Conservation (phyloP, 2,329 filamentous ascomycete species). For the Epichloe amarillans region DNA sequence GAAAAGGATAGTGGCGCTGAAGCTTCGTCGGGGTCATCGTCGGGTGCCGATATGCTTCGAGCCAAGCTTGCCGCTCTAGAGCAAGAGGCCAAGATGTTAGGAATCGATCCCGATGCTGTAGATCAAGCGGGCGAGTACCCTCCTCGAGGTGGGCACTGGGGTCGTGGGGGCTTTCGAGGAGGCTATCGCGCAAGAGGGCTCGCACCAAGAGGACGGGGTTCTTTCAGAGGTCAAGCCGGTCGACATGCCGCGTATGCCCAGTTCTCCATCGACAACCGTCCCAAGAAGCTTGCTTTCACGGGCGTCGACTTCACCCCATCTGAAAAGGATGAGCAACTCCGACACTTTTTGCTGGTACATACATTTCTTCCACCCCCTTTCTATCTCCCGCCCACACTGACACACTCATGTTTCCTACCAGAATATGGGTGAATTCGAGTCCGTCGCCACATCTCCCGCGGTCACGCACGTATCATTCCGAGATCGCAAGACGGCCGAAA, state of each 20-base stretch:
- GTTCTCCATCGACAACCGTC: conserved; percentile 64
- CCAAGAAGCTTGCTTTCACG: conserved; percentile 51
- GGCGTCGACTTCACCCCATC: conserved; percentile 49
- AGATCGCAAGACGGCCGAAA: conserved; percentile 58
- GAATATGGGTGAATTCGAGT: conserved; percentile 50
- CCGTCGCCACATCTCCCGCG: conserved; percentile 35
- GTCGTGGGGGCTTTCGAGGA: conserved; percentile 22
- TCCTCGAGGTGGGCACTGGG: conserved; percentile 25
- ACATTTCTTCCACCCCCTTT: background rate
- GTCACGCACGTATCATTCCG: conserved; percentile 48
- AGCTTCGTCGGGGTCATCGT: conserved; percentile 21
- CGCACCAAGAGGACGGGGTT: conserved; percentile 25
- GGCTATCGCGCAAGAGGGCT: conserved; percentile 20
- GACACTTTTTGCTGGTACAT: conserved; percentile 57
- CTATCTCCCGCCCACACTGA: background rate
- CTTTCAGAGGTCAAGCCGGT: conserved; percentile 29
- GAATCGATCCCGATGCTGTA: conserved; percentile 45
- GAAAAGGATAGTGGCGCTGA: conserved; percentile 17
- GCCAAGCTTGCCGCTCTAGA: conserved; percentile 61
- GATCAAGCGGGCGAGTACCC: conserved; percentile 26
- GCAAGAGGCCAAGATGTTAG: conserved; percentile 56
- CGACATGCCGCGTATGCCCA: conserved; percentile 43
- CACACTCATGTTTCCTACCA: conserved; percentile 14
- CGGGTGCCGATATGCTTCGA: conserved; percentile 51
- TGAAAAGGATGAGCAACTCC: conserved; percentile 53